Percentiles rank a stretch among this genome's conserved stretches.
Evolutionary conservation across 1,284 basidiomycete genomes (phyloP).

Genomic region (Paramarasmius palmivorus): DNA sequence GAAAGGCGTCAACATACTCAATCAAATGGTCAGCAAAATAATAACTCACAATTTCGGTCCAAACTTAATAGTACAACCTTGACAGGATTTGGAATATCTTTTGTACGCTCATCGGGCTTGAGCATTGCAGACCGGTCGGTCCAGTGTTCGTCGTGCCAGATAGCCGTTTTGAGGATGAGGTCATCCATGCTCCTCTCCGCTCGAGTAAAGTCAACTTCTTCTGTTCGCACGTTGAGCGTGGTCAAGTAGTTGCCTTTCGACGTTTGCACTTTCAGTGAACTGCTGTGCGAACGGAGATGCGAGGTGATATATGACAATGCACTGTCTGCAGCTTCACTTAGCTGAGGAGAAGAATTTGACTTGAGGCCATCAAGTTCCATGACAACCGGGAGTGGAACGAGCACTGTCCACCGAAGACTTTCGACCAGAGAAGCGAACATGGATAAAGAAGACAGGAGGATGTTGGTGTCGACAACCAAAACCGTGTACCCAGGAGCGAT

Average conservation of each 20-base stretch:
- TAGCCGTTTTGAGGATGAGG: constrained; percentile 86
- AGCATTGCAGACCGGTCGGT: constrained; percentile 79
- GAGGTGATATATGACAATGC: constrained; percentile 78
- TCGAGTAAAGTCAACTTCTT: constrained; percentile 77
- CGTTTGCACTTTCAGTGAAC: constrained; percentile 91
- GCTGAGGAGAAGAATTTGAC: constrained; percentile 56
- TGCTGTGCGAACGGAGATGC: constrained; percentile 74
- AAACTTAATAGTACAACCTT: constrained; percentile 90
- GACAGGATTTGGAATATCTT: constrained; percentile 49
- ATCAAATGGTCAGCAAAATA: constrained; percentile 7
- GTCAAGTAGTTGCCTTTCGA: constrained; percentile 92
- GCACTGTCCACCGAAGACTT: constrained; percentile 81
- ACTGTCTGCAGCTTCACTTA: constrained; percentile 71
- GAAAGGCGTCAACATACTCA: constrained; percentile 20
- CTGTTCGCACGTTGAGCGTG: constrained; percentile 81
- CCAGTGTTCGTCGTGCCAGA: constrained; percentile 94
- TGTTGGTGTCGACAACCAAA: constrained; percentile 94
- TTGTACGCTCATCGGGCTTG: constrained; percentile 34
- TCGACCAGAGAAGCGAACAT: constrained; percentile 79
- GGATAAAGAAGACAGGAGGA: constrained; percentile 79
- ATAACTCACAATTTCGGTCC: constrained; percentile 83
- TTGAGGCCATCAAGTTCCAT: constrained; percentile 95
- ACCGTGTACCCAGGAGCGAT: constrained; percentile 86
- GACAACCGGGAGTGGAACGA: constrained; percentile 91
- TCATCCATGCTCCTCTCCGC: constrained; percentile 90